Conservation (phyloP, 441 rosid species). For the Theobroma grandiflorum region DNA sequence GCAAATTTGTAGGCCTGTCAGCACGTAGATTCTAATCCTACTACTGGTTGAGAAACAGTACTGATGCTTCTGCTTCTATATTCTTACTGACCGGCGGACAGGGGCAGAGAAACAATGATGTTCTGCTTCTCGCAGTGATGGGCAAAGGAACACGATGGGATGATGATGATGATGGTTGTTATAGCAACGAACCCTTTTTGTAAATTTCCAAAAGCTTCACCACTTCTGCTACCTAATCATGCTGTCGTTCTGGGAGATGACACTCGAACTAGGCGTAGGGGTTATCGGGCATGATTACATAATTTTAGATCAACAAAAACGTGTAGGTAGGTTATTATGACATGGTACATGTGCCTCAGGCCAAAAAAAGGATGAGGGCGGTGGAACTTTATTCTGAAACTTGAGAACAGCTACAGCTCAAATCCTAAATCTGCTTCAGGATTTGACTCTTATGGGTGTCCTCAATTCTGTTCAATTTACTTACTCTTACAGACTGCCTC, state of each 20-base stretch:
- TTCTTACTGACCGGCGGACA: background rate
- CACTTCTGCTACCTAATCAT: background rate
- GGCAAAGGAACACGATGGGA: background rate
- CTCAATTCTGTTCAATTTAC: background rate
- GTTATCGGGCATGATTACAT: background rate
- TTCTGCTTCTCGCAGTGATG: background rate
- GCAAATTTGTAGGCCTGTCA: background rate
- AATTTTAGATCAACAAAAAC: background rate
- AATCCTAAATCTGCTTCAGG: background rate
- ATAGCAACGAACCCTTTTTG: background rate
- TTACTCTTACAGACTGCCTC: background rate
- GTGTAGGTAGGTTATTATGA: background rate
- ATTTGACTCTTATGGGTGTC: background rate
- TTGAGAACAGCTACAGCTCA: background rate
- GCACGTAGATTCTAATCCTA: background rate
- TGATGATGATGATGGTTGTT: background rate
- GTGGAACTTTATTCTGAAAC: background rate
- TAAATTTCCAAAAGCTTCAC: background rate
- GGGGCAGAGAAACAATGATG: background rate
- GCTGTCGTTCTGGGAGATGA: background rate
- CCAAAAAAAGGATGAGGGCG: background rate
- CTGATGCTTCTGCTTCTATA: background rate
- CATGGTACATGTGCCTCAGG: background rate
- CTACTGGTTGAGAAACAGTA: background rate
- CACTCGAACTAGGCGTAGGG: background rate